These are phyloP conservation scores for Raffaelea arxii DNA, from an alignment of 2,329 filamentous ascomycete species.

Conservation along the genomic window DNA sequence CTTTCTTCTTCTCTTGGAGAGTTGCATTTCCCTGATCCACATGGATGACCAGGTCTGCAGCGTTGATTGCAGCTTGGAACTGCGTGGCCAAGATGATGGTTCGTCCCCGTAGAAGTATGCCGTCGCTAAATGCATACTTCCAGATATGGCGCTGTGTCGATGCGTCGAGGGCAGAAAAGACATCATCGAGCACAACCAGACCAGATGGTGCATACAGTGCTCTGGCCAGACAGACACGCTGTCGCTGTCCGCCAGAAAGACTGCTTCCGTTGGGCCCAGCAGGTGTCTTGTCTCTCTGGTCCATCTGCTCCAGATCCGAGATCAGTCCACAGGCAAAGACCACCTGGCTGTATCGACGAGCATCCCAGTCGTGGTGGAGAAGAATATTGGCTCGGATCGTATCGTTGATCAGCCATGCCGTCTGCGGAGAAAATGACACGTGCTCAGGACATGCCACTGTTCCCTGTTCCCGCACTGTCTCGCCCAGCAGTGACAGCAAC, in stretches of 20 bases:
- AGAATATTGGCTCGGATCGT: slow-evolving; percentile 22
- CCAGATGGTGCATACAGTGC: slow-evolving; percentile 47
- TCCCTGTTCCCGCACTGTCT: slow-evolving; percentile 40
- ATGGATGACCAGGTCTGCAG: slow-evolving; percentile 1
- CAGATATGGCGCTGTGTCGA: slow-evolving; percentile 47
- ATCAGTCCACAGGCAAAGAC: slow-evolving; percentile 15
- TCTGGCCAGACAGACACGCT: slow-evolving; percentile 35
- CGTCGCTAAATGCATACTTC: slow-evolving; percentile 47
- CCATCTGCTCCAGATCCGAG: slow-evolving; percentile 15
- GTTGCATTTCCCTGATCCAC: neutral
- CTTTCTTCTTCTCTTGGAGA: neutral
- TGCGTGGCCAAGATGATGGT: slow-evolving; percentile 50
- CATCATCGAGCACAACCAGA: slow-evolving; percentile 47
- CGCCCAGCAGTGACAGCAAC: slow-evolving; percentile 42
- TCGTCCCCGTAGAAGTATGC: slow-evolving; percentile 37
- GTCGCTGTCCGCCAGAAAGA: slow-evolving; percentile 16
- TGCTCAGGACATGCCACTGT: slow-evolving; percentile 28
- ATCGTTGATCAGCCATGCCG: slow-evolving; percentile 25
- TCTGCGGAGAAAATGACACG: slow-evolving; percentile 27
- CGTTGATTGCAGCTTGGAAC: slow-evolving; percentile 18
- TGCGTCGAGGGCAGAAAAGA: slow-evolving; percentile 50
- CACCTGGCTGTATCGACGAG: slow-evolving; percentile 23
- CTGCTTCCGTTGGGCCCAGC: slow-evolving; percentile 16
- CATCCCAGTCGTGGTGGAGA: slow-evolving; percentile 7
- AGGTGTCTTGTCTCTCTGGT: slow-evolving; percentile 13